Conservation (phyloP, 306 rosid species). For the Acacia confusa region DNA sequence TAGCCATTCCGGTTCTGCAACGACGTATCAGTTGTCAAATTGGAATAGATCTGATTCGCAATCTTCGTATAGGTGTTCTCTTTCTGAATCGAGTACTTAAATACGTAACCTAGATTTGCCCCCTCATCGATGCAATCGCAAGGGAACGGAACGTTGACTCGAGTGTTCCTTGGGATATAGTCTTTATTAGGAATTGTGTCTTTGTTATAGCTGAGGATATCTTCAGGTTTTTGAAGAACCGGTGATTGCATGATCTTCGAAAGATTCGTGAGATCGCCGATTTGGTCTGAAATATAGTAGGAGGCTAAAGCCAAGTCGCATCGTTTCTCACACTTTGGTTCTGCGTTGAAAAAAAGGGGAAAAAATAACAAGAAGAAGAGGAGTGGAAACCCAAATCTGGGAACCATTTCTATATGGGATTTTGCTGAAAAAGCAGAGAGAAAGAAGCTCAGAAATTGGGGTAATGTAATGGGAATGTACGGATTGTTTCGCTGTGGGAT, state of each 20-base stretch:
- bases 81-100: slow-evolving; percentile 23
- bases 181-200: slow-evolving; percentile 33
- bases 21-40: slow-evolving; percentile 49
- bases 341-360: slow-evolving; percentile 26
- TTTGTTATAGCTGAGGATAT: slow-evolving; percentile 43
- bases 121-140: slow-evolving; percentile 51
- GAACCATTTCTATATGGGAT: background rate
- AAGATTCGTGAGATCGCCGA: slow-evolving; percentile 22
- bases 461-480: background rate
- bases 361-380: slow-evolving; percentile 10
- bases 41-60: slow-evolving; percentile 37
- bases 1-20: slow-evolving; percentile 43
- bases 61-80: slow-evolving; percentile 40
- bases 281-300: slow-evolving; percentile 26
- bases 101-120: slow-evolving; percentile 50
- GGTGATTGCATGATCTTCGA: slow-evolving; percentile 28
- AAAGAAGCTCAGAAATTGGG: background rate
- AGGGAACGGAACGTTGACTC: slow-evolving; percentile 59
- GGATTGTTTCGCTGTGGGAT: background rate
- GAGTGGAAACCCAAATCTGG: slow-evolving; percentile 5
- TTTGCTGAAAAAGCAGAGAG: background rate
- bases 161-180: background rate
- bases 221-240: slow-evolving; percentile 8
- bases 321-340: slow-evolving; percentile 44
- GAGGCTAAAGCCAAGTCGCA: slow-evolving; percentile 70